A percentile compares a stretch with the other conserved stretches of the same genome.
These are phyloP conservation scores for Aureobasidium sp. DNA, from an alignment of 2,329 filamentous ascomycete genomes.

Conservation along the genomic window DNA sequence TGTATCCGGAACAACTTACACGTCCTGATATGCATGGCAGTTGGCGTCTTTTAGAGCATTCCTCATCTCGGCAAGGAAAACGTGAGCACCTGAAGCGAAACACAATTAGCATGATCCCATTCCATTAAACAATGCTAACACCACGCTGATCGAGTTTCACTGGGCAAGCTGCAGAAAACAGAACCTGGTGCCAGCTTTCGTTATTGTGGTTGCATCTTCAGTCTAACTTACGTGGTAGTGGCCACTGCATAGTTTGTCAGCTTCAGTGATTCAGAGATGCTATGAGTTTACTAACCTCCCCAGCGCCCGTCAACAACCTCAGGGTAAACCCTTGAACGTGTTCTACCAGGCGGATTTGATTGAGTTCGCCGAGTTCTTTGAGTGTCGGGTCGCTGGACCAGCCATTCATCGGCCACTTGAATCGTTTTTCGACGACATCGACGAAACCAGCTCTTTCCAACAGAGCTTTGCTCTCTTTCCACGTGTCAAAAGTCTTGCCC, in stretches of 20 bases:
- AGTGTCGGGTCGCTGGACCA: slow-evolving; percentile 21
- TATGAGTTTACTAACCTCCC: neutral
- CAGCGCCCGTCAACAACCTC: slow-evolving; percentile 11
- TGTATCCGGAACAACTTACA: neutral
- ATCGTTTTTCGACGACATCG: slow-evolving; percentile 37
- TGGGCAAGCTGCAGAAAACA: neutral
- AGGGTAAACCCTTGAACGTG: slow-evolving; percentile 11
- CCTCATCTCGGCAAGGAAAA: slow-evolving; percentile 15
- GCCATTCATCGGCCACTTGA: slow-evolving; percentile 34
- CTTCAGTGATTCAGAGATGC: neutral
- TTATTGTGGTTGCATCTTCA: neutral
- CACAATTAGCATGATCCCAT: neutral
- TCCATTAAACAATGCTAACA: neutral
- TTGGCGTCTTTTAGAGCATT: slow-evolving; percentile 10
- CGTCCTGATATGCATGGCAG: slow-evolving; percentile 11
- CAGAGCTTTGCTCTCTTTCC: slow-evolving; percentile 20
- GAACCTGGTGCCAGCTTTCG: neutral
- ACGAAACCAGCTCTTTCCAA: slow-evolving; percentile 35
- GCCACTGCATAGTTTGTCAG: slow-evolving; percentile 3
- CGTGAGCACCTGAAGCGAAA: neutral
- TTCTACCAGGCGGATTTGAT: slow-evolving; percentile 5
- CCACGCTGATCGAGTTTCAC: neutral
- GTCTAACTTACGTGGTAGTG: neutral
- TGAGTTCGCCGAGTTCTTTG: slow-evolving; percentile 3
- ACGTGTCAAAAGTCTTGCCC: slow-evolving; percentile 14